Conservation (phyloP, 177 flowering plant species). For the Vitis hybrid region DNA sequence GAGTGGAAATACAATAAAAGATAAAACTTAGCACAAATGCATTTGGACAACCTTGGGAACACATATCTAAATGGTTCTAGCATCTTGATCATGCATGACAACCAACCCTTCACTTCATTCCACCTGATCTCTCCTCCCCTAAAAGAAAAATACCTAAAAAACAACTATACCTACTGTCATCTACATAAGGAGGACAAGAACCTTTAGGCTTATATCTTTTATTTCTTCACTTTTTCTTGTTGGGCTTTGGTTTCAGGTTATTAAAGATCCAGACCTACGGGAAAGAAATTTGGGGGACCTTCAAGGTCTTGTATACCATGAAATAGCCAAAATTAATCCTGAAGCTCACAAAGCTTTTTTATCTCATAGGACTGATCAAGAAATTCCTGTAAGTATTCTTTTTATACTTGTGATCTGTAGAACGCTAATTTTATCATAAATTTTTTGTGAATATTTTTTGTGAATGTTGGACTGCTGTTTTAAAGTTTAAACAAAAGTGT, state of each 20-base stretch:
- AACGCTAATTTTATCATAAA: background rate
- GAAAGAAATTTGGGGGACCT: slow-evolving; percentile 92
- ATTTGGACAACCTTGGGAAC: too few relatives aligned
- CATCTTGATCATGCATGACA: too few relatives aligned
- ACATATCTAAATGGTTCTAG: too few relatives aligned
- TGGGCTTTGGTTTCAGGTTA: slow-evolving; percentile 43
- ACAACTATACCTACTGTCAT: background rate
- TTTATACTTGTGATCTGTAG: background rate
- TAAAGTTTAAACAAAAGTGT: too few relatives aligned
- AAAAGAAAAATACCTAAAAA: too few relatives aligned
- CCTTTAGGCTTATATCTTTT: background rate
- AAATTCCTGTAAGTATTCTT: slow-evolving; percentile 68
- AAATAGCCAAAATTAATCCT: slow-evolving; percentile 45
- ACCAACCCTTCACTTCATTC: too few relatives aligned
- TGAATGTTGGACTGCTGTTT: background rate
- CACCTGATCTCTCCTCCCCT: too few relatives aligned
- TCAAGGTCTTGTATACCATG: slow-evolving; percentile 70
- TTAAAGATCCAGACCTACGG: slow-evolving; percentile 60
- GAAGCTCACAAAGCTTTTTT: slow-evolving; percentile 61
- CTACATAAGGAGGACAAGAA: background rate
- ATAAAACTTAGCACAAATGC: too few relatives aligned
- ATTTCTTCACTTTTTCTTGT: background rate
- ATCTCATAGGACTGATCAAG: slow-evolving; percentile 51
- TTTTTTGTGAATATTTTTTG: background rate
- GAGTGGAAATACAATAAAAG: too few relatives aligned